Percentiles rank a stretch among this genome's conserved stretches.
Evolutionary conservation across 495 filamentous ascomycete species (phyloP).

Genomic region (Aspergillus saccharolyticus): DNA sequence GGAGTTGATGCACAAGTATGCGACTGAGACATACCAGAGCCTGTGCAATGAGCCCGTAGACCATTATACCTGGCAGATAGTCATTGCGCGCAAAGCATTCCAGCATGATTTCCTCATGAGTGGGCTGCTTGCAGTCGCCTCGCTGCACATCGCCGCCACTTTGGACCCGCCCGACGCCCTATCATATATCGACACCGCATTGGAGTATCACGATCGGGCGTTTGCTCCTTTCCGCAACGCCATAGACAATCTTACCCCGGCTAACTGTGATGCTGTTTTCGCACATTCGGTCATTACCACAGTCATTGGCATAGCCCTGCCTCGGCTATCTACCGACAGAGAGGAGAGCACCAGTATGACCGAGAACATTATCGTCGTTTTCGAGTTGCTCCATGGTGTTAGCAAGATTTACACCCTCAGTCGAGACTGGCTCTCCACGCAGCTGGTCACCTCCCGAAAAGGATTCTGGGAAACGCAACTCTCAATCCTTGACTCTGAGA

Average conservation of each 20-base stretch:
- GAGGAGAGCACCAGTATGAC: constrained; percentile 29
- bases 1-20: constrained; percentile 41
- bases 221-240: constrained; percentile 41
- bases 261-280: constrained; percentile 48
- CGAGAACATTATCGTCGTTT: constrained; percentile 34
- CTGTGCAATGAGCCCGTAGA: constrained; percentile 26
- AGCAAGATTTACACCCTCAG: constrained; percentile 32
- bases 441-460: constrained; percentile 21
- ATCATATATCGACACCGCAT: constrained; percentile 46
- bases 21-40: constrained; percentile 36
- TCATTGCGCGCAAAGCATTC: constrained; percentile 46
- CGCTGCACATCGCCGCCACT: constrained; percentile 47
- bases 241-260: constrained; percentile 40
- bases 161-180: constrained; percentile 30
- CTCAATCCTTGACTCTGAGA: constrained; percentile 21
- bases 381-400: constrained; percentile 35
- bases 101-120: constrained; percentile 51
- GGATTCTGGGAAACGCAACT: constrained; percentile 16
- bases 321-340: constrained; percentile 32
- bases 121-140: constrained; percentile 48
- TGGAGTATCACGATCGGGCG: constrained; percentile 46
- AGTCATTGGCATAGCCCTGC: constrained; percentile 45
- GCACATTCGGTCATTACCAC: constrained; percentile 49
- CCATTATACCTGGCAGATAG: constrained; percentile 31
- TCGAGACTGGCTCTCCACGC: constrained; percentile 27